phyloP scores from a whole-genome alignment of 805 yeast genomes.

The Wickerhamomyces sydowiorum region DNA sequence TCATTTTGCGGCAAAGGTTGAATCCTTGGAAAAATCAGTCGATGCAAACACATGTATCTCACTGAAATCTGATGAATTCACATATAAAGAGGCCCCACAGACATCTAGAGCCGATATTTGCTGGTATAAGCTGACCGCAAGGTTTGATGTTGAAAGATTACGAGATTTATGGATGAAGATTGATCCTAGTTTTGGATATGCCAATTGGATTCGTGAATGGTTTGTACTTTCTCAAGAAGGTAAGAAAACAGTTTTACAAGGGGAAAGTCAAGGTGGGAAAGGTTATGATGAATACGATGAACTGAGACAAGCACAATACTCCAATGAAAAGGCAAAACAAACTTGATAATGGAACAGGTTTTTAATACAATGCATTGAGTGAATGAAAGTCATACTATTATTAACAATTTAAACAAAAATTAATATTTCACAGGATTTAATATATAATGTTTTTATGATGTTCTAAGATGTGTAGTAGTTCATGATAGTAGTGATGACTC shows the following conservation, averaged over 20 bases:
- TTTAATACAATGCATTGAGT: too few relatives aligned
- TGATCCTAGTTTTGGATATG: conserved; percentile 3
- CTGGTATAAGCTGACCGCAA: neutral
- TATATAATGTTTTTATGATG: too few relatives aligned
- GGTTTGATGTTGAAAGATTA: conserved; percentile 1
- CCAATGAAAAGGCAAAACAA: neutral
- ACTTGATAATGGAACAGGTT: neutral
- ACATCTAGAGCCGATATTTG: neutral
- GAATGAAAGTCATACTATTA: too few relatives aligned
- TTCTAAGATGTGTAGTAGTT: too few relatives aligned
- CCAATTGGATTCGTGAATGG: conserved; percentile 1
- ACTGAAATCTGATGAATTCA: neutral
- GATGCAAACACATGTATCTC: neutral
- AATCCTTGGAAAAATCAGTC: conserved; percentile 23
- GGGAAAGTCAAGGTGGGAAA: neutral
- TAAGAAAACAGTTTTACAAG: neutral
- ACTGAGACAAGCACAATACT: neutral
- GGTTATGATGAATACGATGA: neutral
- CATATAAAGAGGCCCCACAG: neutral
- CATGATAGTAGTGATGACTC: too few relatives aligned
- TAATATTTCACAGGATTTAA: too few relatives aligned
- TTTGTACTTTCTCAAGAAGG: neutral
- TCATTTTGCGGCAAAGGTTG: conserved; percentile 34
- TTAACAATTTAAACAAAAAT: too few relatives aligned
- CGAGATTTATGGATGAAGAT: conserved; percentile 1